Evolutionary conservation across 2,329 filamentous ascomycete species (phyloP).

Genomic region (Aureobasidium sp.): DNA sequence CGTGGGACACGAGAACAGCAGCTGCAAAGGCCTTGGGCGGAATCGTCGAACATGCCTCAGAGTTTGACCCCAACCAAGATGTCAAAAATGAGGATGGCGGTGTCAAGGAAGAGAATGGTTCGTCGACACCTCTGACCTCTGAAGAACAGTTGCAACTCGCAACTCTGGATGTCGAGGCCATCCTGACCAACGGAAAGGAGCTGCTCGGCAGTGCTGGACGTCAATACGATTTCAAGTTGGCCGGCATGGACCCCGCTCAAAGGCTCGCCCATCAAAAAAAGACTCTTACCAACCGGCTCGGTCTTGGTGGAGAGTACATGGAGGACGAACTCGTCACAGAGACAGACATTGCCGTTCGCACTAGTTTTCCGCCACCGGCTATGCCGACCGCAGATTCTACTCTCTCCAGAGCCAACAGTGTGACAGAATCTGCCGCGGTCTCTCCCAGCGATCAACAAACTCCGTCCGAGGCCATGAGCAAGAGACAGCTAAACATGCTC

Average conservation of each 20-base stretch:
- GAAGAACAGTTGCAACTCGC: conserved; percentile 63
- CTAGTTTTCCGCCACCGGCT: conserved; percentile 36
- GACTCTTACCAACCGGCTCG: conserved; percentile 70
- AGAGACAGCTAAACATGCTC: conserved; percentile 85
- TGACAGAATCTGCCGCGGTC: conserved; percentile 29
- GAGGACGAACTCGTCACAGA: conserved; percentile 73
- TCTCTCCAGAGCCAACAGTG: conserved; percentile 35
- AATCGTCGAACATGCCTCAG: conserved; percentile 80
- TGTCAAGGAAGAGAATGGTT: conserved; percentile 50
- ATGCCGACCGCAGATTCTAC: conserved; percentile 22
- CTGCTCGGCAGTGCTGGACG: conserved; percentile 73
- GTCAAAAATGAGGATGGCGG: conserved; percentile 37
- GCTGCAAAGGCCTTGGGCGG: conserved; percentile 90
- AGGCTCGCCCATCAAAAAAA: conserved; percentile 84
- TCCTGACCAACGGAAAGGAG: conserved; percentile 76
- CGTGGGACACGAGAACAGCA: conserved; percentile 92
- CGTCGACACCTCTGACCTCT: conserved; percentile 25
- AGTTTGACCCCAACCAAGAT: conserved; percentile 78
- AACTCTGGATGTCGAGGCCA: conserved; percentile 65
- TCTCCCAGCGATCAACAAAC: conserved; percentile 34
- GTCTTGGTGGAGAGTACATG: conserved; percentile 72
- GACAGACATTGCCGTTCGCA: conserved; percentile 46
- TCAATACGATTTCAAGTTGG: conserved; percentile 75
- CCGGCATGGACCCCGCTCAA: conserved; percentile 69
- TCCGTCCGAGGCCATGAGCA: conserved; percentile 71